Evolutionary conservation across 1,284 basidiomycete species (phyloP).

Genomic region (Tilletia caries): DNA sequence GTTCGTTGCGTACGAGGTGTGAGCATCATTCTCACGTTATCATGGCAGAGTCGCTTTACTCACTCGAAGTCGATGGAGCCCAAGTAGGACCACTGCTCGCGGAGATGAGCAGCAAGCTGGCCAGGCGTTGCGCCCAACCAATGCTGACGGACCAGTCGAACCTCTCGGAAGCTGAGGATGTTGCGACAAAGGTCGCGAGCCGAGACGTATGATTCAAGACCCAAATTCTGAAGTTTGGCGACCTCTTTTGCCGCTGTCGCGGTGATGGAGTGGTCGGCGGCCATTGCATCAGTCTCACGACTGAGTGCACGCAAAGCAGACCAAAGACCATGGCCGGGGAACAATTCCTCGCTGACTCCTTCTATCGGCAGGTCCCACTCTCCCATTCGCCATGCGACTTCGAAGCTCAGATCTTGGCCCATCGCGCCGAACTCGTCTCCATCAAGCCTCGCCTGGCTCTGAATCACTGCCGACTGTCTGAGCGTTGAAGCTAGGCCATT

Average conservation of each 20-base stretch:
- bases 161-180: constrained; percentile 32
- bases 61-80: constrained; percentile 2
- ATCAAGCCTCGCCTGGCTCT: too few relatives aligned
- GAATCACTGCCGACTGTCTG: neutral
- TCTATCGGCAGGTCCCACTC: constrained; percentile 70
- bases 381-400: constrained; percentile 81
- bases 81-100: neutral
- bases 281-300: constrained; percentile 58
- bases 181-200: constrained; percentile 24
- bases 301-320: constrained; percentile 64
- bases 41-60: constrained; percentile 15
- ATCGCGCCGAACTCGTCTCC: neutral
- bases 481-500: constrained; percentile 51
- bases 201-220: constrained; percentile 25
- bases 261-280: constrained; percentile 23
- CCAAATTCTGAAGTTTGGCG: constrained; percentile 21
- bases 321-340: constrained; percentile 67
- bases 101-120: neutral
- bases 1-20: neutral
- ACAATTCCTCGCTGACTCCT: constrained; percentile 50
- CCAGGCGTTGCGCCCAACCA: neutral
- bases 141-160: constrained; percentile 26
- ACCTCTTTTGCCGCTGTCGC: constrained; percentile 26
- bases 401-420: constrained; percentile 57
- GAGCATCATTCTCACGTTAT: constrained; percentile 12